These are phyloP conservation scores for Blastocystis sp. DNA, from an alignment of 352 stramenopile species.

Conservation along the genomic window DNA sequence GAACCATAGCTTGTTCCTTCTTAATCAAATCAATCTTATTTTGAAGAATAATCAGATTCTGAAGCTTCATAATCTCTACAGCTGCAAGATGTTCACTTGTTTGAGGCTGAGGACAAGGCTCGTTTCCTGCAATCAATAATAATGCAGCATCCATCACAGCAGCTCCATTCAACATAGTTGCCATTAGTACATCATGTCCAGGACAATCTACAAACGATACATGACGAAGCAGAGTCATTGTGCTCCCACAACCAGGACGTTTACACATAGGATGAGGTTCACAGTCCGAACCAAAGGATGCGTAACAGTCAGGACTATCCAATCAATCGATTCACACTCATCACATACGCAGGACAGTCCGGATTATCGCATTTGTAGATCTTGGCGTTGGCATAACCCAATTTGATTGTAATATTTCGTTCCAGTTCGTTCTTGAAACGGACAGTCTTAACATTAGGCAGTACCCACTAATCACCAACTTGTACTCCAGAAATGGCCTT, in stretches of 20 bases:
- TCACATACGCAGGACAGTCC: constrained; percentile 59
- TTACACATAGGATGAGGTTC: constrained; percentile 69
- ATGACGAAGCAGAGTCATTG: constrained; percentile 78
- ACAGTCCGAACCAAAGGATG: constrained; percentile 73
- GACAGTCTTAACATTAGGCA: constrained; percentile 67
- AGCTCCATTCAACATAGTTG: constrained; percentile 99
- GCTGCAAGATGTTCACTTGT: constrained; percentile 97
- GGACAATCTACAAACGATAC: constrained; percentile 99
- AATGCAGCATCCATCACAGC: constrained; percentile 99
- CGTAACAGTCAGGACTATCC: constrained; percentile 63
- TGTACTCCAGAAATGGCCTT: constrained; percentile 96
- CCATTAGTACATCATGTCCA: constrained; percentile 99
- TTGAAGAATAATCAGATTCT: constrained; percentile 99
- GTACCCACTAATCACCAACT: neutral
- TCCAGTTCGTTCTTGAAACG: constrained; percentile 96
- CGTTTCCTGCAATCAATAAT: constrained; percentile 90
- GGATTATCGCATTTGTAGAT: constrained; percentile 83
- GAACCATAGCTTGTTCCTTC: constrained; percentile 86
- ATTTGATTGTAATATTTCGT: constrained; percentile 99
- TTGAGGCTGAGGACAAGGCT: constrained; percentile 97
- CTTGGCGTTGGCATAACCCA: constrained; percentile 99
- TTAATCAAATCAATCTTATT: constrained; percentile 99
- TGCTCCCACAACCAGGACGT: constrained; percentile 65
- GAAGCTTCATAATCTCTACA: constrained; percentile 99
- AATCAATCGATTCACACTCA: neutral